Base-by-base conservation (phyloP, 129 eudicot genomes). In the Calendula officinalis region DNA sequence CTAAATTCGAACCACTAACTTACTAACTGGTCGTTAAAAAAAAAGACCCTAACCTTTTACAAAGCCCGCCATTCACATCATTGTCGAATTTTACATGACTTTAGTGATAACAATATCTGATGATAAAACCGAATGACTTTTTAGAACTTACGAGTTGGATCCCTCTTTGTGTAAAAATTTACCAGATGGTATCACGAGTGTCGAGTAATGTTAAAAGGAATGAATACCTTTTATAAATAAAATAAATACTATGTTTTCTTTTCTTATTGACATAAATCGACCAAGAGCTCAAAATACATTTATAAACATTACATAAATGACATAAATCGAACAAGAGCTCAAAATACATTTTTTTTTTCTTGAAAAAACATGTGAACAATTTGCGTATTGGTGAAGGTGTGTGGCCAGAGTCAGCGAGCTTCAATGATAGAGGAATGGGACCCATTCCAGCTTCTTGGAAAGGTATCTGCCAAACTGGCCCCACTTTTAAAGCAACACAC, bases 321-420 rank as follows among this genome's bases (percentile, higher is more conserved):
- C 30, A 22, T 22, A 22, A 22, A 22, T 22, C 2, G 30, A 22
- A 22, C 30, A 22, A 22, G 30, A 22, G 30, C 30, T 22, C 30
- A 22, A 7, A n/a, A 13, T 30, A 49, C 10, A 36, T 14, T 17
- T 8, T 41, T 8, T 4, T n/a, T 6, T 7, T 4, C 5, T 14
- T 15, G 4, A 41, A 10, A 15, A 51, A 39, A 22, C 30, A 22
- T 22, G 30, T 22, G 30, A 22, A 22, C 1, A 34, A 48, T 42
- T 51, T 3, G 32, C 51, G 54, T 59, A 63, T 62, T 68, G 74
- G 43, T 74, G 57, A 68, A 90, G 97, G 97, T 16, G 89, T 84
- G 68, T 90, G 97, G 97, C 87, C 97, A 57, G 97, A 90, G 68
- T 90, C 97, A 13, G 68, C 80, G 73, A 90, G 97, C 84, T 86